Percentiles rank a stretch among this genome's conserved stretches.
Evolutionary conservation across 495 filamentous ascomycete genomes (phyloP).

Genomic region (Penicillium riverlandense): DNA sequence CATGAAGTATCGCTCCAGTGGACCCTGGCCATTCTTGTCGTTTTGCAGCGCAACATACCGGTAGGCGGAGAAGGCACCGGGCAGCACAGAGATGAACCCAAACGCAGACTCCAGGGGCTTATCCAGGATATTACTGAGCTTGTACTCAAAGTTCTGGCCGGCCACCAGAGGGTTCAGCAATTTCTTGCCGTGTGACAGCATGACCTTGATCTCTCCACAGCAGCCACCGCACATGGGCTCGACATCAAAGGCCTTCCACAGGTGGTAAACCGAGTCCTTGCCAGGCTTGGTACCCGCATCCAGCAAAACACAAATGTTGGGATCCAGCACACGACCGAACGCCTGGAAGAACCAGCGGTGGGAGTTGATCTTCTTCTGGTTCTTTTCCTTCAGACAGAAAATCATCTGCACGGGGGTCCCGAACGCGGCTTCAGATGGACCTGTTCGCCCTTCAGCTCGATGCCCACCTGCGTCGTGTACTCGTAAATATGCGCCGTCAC

Average conservation of each 20-base stretch:
- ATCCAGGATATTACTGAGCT: slow-evolving; percentile 99
- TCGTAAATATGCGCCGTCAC: slow-evolving; percentile 99
- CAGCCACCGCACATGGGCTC: slow-evolving; percentile 96
- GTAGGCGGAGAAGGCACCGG: slow-evolving; percentile 97
- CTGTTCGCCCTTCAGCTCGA: slow-evolving; percentile 82
- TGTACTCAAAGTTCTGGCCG: slow-evolving; percentile 99
- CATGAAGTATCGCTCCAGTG: slow-evolving; percentile 93
- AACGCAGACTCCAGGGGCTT: slow-evolving; percentile 97
- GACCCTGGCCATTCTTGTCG: slow-evolving; percentile 87
- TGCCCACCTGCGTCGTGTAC: slow-evolving; percentile 89
- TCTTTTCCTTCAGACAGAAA: slow-evolving; percentile 99
- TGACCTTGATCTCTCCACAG: slow-evolving; percentile 98
- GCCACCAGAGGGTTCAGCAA: slow-evolving; percentile 91
- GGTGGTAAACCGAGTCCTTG: slow-evolving; percentile 85
- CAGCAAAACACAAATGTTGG: slow-evolving; percentile 93
- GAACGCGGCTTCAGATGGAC: slow-evolving; percentile 70
- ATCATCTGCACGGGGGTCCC: slow-evolving; percentile 90
- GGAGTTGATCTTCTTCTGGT: slow-evolving; percentile 99
- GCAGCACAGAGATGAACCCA: slow-evolving; percentile 94
- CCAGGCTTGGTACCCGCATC: slow-evolving; percentile 95
- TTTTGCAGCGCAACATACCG: slow-evolving; percentile 92
- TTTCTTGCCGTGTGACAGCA: slow-evolving; percentile 88
- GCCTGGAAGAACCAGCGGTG: slow-evolving; percentile 99
- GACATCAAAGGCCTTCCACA: slow-evolving; percentile 98
- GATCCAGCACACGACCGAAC: slow-evolving; percentile 86